These are phyloP conservation scores for Solanum ossicruentum DNA, from an alignment of 257 asterid species.

Conservation along the genomic window DNA sequence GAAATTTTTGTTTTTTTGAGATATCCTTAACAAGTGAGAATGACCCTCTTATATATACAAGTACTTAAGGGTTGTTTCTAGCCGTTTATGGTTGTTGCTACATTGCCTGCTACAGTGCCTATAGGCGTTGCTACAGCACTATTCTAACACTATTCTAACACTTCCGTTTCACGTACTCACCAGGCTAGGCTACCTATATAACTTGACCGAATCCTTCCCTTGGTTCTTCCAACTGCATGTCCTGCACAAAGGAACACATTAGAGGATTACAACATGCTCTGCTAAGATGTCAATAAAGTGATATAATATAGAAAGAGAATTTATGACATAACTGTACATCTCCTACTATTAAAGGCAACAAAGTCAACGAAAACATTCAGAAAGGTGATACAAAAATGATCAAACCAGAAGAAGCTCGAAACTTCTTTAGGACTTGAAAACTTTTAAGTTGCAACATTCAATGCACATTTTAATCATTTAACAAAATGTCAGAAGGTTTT, in stretches of 20 bases:
- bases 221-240: slow-evolving; percentile 15
- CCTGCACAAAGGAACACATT: slow-evolving; percentile 17
- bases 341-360: not conserved
- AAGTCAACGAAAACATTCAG: not conserved
- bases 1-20: no score
- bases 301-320: not conserved
- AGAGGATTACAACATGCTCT: not conserved
- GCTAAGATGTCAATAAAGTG: not conserved
- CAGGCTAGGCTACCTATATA: slow-evolving; percentile 68
- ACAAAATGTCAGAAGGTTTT: not conserved
- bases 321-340: not conserved
- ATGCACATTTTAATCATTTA: not conserved
- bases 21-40: no score
- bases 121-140: no score
- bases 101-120: no score
- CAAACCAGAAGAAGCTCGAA: not conserved
- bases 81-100: no score
- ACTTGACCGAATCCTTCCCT: slow-evolving; percentile 33
- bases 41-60: no score
- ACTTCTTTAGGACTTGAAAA: not conserved
- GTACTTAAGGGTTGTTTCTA: no score
- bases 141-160: no score
- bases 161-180: slow-evolving; percentile 44
- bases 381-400: not conserved
- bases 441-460: not conserved